Evolutionary conservation across 1,139 yeast genomes (phyloP), one percentile per base, ranked within the genome.

Genomic region (Candida sp.): DNA sequence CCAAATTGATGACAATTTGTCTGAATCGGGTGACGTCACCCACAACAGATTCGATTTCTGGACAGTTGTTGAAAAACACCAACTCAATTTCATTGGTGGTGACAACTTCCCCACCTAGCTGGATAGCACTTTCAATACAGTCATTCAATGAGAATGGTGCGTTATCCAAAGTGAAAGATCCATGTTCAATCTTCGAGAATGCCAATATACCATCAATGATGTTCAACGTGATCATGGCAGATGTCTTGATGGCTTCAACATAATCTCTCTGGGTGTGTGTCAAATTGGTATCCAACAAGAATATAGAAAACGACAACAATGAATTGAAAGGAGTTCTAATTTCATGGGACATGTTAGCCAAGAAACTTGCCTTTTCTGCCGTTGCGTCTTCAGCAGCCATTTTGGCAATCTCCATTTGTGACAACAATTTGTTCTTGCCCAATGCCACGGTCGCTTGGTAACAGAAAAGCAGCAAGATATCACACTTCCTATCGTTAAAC

Each of bases 341-440:
- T 59, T 82, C 86, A 60, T 82, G 85, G 0, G 84, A 79, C 86
- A 82, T 81, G 54, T 81, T 81, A n/a, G 85, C 85, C 49, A 82
- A 61, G 56, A 82, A 82, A 48, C 83, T 77, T 1, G 86, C 84
- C 65, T 80, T 82, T 56, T 81, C 86, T 4, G 80, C 82, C 0
- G 85, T 82, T 1, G 86, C 86, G 49, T 80, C 85, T 57, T 82
- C 86, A 0, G 86, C 86, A 2, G 84, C 80, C 53, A 72, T 69
- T 59, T 80, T 81, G 4, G 86, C 85, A 27, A 75, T 54, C 57
- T 77, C 81, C 78, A 82, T 78, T 57, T 79, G 82, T 8, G 71
- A 63, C 56, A 80, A 81, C 17, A 82, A 62, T 33, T 71, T 69
- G 0, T 83, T 77, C 52, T 82, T 81, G 25, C 77, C 79, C 33